phyloP scores from a whole-genome alignment of 2,329 filamentous ascomycete species.

The Aspergillus fumigatiaffinis region DNA sequence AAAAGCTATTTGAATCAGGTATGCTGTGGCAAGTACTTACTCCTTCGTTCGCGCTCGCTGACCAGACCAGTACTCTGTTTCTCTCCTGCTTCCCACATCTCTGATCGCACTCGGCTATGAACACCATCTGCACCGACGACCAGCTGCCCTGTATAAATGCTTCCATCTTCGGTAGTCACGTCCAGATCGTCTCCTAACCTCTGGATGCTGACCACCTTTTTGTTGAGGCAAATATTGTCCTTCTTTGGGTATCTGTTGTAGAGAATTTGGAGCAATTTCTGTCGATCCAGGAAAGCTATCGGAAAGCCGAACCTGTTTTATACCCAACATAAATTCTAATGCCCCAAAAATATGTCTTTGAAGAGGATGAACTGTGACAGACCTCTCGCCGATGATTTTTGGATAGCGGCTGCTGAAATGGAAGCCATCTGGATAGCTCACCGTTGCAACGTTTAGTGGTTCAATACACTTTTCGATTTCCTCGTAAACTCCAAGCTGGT shows the following conservation, averaged over 20 bases:
- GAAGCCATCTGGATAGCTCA: conserved; percentile 3
- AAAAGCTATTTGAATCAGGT: too few relatives aligned
- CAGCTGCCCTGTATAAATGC: neutral
- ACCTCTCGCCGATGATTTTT: neutral
- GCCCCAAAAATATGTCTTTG: too few relatives aligned
- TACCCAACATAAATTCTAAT: too few relatives aligned
- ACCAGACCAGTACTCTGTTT: neutral
- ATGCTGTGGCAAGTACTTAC: too few relatives aligned
- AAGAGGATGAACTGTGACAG: too few relatives aligned
- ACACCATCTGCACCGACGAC: neutral
- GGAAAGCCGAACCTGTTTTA: conserved; percentile 9
- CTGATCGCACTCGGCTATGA: neutral
- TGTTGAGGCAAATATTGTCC: neutral
- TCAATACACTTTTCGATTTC: conserved; percentile 23
- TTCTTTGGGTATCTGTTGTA: neutral
- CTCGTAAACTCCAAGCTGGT: conserved; percentile 47
- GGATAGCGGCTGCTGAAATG: neutral
- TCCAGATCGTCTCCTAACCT: neutral
- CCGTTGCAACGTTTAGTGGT: conserved; percentile 1
- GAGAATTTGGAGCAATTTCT: conserved; percentile 7
- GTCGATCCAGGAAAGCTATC: conserved; percentile 8
- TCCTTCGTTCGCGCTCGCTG: too few relatives aligned
- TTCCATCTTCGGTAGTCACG: neutral
- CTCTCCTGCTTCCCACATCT: neutral
- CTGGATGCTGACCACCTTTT: neutral